These are phyloP conservation scores for Globisporangium spinosum DNA, from an alignment of 352 stramenopile genomes.

Conservation along the genomic window DNA sequence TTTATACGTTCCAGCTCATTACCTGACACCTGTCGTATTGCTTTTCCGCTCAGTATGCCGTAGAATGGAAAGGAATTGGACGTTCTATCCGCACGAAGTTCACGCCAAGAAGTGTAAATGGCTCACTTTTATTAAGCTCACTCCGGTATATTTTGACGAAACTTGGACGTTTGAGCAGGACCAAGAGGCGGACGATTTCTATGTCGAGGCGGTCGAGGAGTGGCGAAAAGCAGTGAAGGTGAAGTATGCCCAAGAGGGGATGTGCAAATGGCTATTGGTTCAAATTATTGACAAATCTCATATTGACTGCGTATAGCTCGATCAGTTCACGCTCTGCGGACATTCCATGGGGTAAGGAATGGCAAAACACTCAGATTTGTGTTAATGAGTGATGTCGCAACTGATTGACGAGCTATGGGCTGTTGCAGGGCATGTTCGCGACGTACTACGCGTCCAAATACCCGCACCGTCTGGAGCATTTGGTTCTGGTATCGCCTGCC, in stretches of 20 bases:
- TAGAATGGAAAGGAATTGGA: slow-evolving; percentile 12
- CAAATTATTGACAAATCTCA: neutral
- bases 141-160: neutral
- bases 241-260: no score
- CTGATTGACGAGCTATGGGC: neutral
- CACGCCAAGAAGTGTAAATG: slow-evolving; percentile 3
- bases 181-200: slow-evolving; percentile 9
- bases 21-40: no score
- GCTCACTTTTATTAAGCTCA: no score
- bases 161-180: neutral
- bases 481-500: slow-evolving; percentile 24
- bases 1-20: neutral
- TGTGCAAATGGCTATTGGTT: no score
- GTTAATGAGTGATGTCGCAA: neutral
- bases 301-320: slow-evolving; percentile 1
- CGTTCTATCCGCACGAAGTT: slow-evolving; percentile 6
- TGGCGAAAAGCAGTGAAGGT: slow-evolving; percentile 11
- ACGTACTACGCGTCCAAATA: slow-evolving; percentile 15
- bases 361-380: no score
- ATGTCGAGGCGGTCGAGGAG: slow-evolving; percentile 7
- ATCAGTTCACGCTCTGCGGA: slow-evolving; percentile 10
- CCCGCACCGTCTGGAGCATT: slow-evolving; percentile 18
- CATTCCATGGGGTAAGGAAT: slow-evolving; percentile 12
- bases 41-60: neutral
- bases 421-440: slow-evolving; percentile 16